Evolutionary conservation across 169 alveolate species (phyloP), one percentile per base, ranked within the genome.

Genomic region (Miamiensis avidus): DNA sequence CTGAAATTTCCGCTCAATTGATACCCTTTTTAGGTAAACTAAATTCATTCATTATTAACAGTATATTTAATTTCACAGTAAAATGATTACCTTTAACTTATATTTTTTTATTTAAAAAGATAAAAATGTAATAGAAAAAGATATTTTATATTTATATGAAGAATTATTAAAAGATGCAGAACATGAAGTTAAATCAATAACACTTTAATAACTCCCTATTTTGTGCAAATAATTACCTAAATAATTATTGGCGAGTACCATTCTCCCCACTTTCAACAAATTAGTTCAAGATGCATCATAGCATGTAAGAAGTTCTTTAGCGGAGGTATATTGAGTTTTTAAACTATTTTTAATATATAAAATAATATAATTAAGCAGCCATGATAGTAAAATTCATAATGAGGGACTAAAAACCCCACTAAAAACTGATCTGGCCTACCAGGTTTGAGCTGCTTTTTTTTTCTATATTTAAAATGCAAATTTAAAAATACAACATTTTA

Each of bases 131-230:
- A 27, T 82, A 29, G 75, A 82, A 75, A 86, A 79, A 27, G 34
- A 79, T 74, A 79, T 84, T 29, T 77, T 81, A 0, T 34, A 86
- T 16, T 75, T 86, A n/a, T 86, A 75, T 34, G 83, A 86, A 30
- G 32, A 65, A 30, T 76, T 86, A 75, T 79, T 86, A 25, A 86
- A 86, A 34, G 90, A 86, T 76, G 30, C 81, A 15, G 90, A 86
- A 33, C 87, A 83, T n/a, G 90, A 86, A 69, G 90, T 86, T 0
- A 79, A 86, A 75, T 86, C 90, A n/a, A 82, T 86, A 28, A 65
- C 87, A 6, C 31, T 86, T 15, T 73, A 32, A 29, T 64, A 83
- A 25, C 29, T 86, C 11, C 64, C 74, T 49, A 79, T 81, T 29
- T 64, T 86, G 49, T 75, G 83, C 49, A 75, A 79, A 32, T 79